A percentile compares a stretch with the other conserved stretches of the same genome.
phyloP scores from a whole-genome alignment of 768 basidiomycete species.

The Phylloporus scabripes region DNA sequence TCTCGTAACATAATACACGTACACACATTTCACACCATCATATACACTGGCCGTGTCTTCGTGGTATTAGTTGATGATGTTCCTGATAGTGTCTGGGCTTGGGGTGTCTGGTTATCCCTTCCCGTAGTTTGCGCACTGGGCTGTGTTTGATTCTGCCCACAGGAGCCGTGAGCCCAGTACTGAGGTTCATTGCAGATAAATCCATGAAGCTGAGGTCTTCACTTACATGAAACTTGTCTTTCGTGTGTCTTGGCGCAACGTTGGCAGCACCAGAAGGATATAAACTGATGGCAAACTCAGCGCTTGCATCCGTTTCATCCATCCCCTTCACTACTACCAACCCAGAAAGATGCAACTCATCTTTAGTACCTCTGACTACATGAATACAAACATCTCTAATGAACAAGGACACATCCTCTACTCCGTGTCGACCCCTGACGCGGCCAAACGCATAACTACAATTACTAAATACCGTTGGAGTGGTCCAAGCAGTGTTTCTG shows the following conservation, averaged over 20 bases:
- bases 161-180: background rate
- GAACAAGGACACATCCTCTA: slow-evolving; percentile 16
- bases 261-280: background rate
- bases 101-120: too few species aligned
- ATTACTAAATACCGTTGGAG: slow-evolving; percentile 23
- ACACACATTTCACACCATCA: too few species aligned
- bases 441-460: slow-evolving; percentile 17
- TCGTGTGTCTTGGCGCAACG: background rate
- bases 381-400: slow-evolving; percentile 19
- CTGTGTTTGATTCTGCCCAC: too few species aligned
- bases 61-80: too few species aligned
- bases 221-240: slow-evolving; percentile 14
- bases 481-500: slow-evolving; percentile 13
- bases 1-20: too few species aligned
- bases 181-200: background rate
- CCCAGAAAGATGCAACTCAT: slow-evolving; percentile 16
- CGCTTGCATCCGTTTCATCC: background rate
- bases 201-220: slow-evolving; percentile 4
- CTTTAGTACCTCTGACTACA: slow-evolving; percentile 17
- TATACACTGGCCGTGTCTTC: too few species aligned
- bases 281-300: background rate
- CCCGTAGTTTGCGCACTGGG: too few species aligned
- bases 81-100: too few species aligned
- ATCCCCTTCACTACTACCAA: background rate
- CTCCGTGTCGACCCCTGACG: slow-evolving; percentile 15